These are phyloP conservation scores for Sideroxylon spinosum DNA, from an alignment of 179 eudicot species.

Conservation along the genomic window DNA sequence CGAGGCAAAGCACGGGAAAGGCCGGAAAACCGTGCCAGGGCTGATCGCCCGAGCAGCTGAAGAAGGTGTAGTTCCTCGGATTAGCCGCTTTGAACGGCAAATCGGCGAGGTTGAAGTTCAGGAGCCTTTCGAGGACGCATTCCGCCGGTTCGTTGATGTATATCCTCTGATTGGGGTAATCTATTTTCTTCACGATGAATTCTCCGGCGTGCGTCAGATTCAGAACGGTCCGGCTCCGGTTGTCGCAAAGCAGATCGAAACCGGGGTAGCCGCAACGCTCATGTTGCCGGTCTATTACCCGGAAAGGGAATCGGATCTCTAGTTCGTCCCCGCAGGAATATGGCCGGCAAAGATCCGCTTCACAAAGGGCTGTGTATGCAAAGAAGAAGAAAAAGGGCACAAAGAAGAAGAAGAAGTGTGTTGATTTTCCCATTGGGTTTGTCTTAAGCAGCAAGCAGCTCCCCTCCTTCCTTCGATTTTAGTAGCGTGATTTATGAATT, in stretches of 20 bases:
- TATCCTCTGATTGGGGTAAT: constrained; percentile 4
- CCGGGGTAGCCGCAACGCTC: constrained; percentile 17
- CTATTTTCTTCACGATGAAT: constrained; percentile 6
- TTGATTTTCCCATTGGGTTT: not conserved
- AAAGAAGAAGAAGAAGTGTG: too few relatives aligned
- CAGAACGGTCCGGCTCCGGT: constrained; percentile 10
- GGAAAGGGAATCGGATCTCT: constrained; percentile 18
- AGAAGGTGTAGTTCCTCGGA: not conserved
- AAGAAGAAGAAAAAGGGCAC: not conserved
- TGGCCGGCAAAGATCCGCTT: not conserved
- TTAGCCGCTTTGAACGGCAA: not conserved
- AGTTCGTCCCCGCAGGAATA: constrained; percentile 7
- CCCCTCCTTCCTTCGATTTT: not conserved
- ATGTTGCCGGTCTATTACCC: not conserved
- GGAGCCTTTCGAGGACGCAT: constrained; percentile 16
- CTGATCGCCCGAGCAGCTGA: constrained; percentile 12
- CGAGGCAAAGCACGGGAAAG: not conserved
- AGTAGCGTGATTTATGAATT: not conserved
- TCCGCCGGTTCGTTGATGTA: constrained; percentile 15
- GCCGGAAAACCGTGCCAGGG: not conserved
- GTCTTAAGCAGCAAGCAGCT: not conserved
- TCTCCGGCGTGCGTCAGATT: constrained; percentile 12
- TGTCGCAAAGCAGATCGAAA: constrained; percentile 14
- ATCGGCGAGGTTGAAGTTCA: not conserved
- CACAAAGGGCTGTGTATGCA: not conserved